A percentile compares a stretch with the other conserved stretches of the same genome.
Conservation (phyloP, 805 yeast species). For the Candida chilensis region DNA sequence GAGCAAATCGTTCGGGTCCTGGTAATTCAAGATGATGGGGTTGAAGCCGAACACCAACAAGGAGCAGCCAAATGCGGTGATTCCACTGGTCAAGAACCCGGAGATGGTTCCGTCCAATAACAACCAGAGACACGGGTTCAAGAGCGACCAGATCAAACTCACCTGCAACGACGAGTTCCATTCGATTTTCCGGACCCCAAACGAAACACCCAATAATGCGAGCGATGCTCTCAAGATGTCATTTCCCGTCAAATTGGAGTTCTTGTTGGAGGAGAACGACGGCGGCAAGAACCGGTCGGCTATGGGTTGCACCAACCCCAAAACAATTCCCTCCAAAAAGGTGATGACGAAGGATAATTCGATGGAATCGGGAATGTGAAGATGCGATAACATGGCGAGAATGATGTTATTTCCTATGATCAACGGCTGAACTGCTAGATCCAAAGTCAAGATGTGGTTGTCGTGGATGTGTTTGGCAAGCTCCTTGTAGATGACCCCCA, state of each 20-base stretch:
- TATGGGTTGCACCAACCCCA: slow-evolving; percentile 4
- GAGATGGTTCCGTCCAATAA: slow-evolving; percentile 51
- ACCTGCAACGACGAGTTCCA: slow-evolving; percentile 65
- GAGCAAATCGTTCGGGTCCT: slow-evolving; percentile 5
- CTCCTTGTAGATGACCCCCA: slow-evolving; percentile 27
- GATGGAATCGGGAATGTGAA: not conserved
- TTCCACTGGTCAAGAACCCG: slow-evolving; percentile 33
- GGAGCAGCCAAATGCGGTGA: slow-evolving; percentile 20
- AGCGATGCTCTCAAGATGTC: slow-evolving; percentile 35
- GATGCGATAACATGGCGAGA: not conserved
- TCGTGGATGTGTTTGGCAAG: slow-evolving; percentile 27
- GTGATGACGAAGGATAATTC: not conserved
- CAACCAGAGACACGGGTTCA: slow-evolving; percentile 61
- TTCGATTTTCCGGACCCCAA: slow-evolving; percentile 59
- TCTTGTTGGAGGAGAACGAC: slow-evolving; percentile 10
- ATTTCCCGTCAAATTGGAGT: slow-evolving; percentile 17
- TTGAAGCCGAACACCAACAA: not conserved
- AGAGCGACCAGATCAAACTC: slow-evolving; percentile 49
- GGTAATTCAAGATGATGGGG: slow-evolving; percentile 1
- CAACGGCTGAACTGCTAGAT: slow-evolving; percentile 16
- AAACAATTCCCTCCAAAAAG: slow-evolving; percentile 1
- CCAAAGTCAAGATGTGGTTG: slow-evolving; percentile 18
- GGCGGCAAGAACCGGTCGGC: slow-evolving; percentile 23
- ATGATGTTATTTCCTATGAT: slow-evolving; percentile 5
- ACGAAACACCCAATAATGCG: slow-evolving; percentile 63